Base-by-base conservation (phyloP, 768 basidiomycete species). In the Boletus coccyginus region DNA sequence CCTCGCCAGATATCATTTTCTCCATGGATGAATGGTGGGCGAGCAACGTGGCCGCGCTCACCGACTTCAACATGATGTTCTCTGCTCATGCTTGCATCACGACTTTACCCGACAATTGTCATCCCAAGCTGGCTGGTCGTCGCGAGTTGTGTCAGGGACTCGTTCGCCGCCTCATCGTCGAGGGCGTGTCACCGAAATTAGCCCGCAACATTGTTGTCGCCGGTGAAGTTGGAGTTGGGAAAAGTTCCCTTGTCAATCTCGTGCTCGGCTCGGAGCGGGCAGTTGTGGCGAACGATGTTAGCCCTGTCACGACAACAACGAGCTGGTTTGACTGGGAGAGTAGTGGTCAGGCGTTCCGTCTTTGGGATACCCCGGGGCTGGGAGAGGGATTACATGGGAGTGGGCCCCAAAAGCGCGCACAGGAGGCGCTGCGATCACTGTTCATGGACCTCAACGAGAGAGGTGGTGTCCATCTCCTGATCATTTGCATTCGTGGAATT, bases 1-100 rank as follows among this genome's bases (percentile, higher is more conserved):
- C 53, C 29, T 16, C 17, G 2, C 43, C 61, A 12, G 53, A 63
- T 21, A 56, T 66, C 52, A 48, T 63, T 7, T 32, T 53, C 2
- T 69, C 70, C 21, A 74, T 74, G 67, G 70, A 71, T 0, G 62
- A 66, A 31, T 79, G 78, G 78, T 78, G 76, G 77, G 52, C 47
- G 29, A 54, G 56, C 55, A 78, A 78, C 45, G 44, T 64, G 27
- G 14, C 29, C 9, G 19, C 35, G 0, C 74, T 78, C 51, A 52
- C 50, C 27, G 44, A 56, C 5, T 62, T 66, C 50, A 58, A 57
- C n/a, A 79, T 79, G 64, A 4, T 31, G 11, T 76, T 75, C 29
- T 58, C 64, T 7, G 72, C 46, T 10, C 64, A 65, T 27, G 64
- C 64, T 36, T 65, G 64, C 57, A 32, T 65, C 53, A 65, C 64